Evolutionary conservation across 2,329 filamentous ascomycete genomes (phyloP).

Genomic region (Volutella citrinella): DNA sequence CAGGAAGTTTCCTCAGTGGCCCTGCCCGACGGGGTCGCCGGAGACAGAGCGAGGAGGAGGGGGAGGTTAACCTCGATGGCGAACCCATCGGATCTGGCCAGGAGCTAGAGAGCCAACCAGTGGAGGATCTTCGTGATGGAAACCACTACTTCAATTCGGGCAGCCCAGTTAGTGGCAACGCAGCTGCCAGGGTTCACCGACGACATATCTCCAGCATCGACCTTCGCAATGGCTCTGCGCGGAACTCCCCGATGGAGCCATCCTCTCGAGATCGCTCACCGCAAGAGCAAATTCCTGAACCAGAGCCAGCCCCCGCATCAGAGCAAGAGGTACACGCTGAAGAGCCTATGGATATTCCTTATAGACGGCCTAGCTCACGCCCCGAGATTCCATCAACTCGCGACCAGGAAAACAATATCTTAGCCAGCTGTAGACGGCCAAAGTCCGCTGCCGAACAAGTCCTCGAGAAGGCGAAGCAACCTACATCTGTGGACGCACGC

Average conservation of each 20-base stretch:
- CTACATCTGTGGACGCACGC: slow-evolving; percentile 43
- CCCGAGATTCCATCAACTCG: slow-evolving; percentile 58
- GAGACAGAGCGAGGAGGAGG: slow-evolving; percentile 50
- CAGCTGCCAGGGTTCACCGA: slow-evolving; percentile 40
- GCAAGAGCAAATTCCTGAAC: slow-evolving; percentile 14
- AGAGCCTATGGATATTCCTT: slow-evolving; percentile 42
- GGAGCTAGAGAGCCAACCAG: slow-evolving; percentile 40
- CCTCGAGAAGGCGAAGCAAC: slow-evolving; percentile 54
- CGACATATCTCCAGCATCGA: slow-evolving; percentile 38
- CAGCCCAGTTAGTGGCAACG: slow-evolving; percentile 53
- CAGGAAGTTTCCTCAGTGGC: slow-evolving; percentile 75
- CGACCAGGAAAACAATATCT: slow-evolving; percentile 84
- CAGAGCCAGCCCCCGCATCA: slow-evolving; percentile 4
- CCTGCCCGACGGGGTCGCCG: slow-evolving; percentile 73
- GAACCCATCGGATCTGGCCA: slow-evolving; percentile 38
- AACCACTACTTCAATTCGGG: slow-evolving; percentile 53
- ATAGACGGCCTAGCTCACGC: slow-evolving; percentile 42
- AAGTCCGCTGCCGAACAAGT: slow-evolving; percentile 54
- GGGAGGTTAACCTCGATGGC: slow-evolving; percentile 41
- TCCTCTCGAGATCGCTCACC: slow-evolving; percentile 26
- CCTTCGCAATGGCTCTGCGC: slow-evolving; percentile 29
- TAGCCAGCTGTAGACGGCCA: slow-evolving; percentile 63
- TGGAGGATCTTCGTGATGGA: slow-evolving; percentile 39
- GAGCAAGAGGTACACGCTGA: slow-evolving; percentile 14
- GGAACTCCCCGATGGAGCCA: slow-evolving; percentile 12